These are phyloP conservation scores for Vitis rotundifolia DNA, from an alignment of 164 flowering plant species.

Conservation along the genomic window DNA sequence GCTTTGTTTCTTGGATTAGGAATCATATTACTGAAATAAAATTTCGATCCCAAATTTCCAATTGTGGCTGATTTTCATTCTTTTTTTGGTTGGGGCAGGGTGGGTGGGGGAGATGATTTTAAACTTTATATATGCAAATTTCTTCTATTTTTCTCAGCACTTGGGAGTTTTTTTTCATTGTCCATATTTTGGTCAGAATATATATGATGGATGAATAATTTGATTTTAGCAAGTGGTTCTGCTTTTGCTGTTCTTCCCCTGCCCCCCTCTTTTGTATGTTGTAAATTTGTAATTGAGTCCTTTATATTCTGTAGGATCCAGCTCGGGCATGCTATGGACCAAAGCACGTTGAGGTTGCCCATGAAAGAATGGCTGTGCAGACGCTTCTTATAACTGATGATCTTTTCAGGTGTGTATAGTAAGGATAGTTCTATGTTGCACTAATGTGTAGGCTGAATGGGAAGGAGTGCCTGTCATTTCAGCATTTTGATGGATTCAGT, in stretches of 20 bases:
- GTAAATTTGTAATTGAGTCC: background rate
- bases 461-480: background rate
- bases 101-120: no score
- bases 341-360: constrained; percentile 87
- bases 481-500: no score
- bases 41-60: no score
- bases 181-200: no score
- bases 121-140: no score
- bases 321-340: constrained; percentile 96
- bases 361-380: constrained; percentile 87
- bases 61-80: no score
- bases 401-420: constrained; percentile 68
- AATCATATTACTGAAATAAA: no score
- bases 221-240: background rate
- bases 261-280: background rate
- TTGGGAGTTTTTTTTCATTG: no score
- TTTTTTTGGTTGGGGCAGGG: no score
- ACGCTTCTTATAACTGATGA: constrained; percentile 93
- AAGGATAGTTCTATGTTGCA: background rate
- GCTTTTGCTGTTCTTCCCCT: background rate
- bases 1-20: no score
- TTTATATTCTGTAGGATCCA: constrained; percentile 54
- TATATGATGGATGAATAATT: no score
- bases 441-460: background rate
- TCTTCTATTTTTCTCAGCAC: no score